Evolutionary conservation across 2,329 filamentous ascomycete genomes (phyloP).

Genomic region (Pyrenophora graminea): DNA sequence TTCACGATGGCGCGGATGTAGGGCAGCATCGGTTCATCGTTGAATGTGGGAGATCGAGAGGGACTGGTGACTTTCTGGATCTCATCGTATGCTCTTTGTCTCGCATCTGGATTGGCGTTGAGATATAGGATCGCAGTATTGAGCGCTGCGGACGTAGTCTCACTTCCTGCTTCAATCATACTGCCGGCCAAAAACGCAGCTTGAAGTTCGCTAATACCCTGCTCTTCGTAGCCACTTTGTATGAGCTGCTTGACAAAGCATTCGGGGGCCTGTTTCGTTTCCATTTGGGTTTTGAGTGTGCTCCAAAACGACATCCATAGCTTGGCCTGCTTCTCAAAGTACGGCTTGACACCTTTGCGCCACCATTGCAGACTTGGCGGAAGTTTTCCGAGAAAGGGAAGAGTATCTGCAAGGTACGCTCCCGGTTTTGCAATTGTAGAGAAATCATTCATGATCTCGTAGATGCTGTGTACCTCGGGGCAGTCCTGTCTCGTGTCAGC

Average conservation of each 20-base stretch:
- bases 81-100: slow-evolving; percentile 30
- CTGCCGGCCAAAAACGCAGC: slow-evolving; percentile 43
- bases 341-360: slow-evolving; percentile 32
- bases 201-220: slow-evolving; percentile 43
- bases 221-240: slow-evolving; percentile 44
- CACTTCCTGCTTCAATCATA: slow-evolving; percentile 48
- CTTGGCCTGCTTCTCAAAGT: slow-evolving; percentile 39
- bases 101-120: slow-evolving; percentile 26
- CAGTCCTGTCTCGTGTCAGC: slow-evolving; percentile 27
- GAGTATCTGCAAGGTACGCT: slow-evolving; percentile 37
- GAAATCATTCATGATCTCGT: slow-evolving; percentile 44
- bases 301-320: slow-evolving; percentile 42
- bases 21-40: slow-evolving; percentile 51
- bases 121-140: slow-evolving; percentile 41
- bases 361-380: slow-evolving; percentile 39
- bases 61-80: slow-evolving; percentile 21
- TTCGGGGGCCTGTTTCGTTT: slow-evolving; percentile 39
- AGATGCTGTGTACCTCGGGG: slow-evolving; percentile 39
- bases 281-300: slow-evolving; percentile 36
- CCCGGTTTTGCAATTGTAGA: slow-evolving; percentile 35
- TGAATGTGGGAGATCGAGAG: slow-evolving; percentile 38
- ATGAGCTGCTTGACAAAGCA: slow-evolving; percentile 45
- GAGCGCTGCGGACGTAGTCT: slow-evolving; percentile 47
- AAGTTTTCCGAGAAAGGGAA: slow-evolving; percentile 35
- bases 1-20: slow-evolving; percentile 46